Evolutionary conservation across 768 basidiomycete species (phyloP), one percentile per base, ranked within the genome.

Genomic region (Lentinus tigrinus): DNA sequence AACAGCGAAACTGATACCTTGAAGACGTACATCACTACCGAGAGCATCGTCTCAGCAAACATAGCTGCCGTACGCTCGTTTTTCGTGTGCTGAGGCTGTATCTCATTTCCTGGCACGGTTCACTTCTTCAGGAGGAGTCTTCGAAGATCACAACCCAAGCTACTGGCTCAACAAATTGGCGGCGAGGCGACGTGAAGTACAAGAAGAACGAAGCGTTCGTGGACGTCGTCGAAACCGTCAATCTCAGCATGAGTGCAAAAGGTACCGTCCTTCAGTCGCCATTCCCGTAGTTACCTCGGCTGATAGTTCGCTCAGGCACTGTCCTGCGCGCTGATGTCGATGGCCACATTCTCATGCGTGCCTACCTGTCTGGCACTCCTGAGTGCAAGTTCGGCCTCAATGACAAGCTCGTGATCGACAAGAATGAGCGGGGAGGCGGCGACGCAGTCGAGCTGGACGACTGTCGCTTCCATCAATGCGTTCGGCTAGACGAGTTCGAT

Each of bases 131-230:
- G 93, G 97, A 98, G 73, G 95, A 98, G 65, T 96, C 95, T 19
- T 91, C 93, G 14, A 97, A 95, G 72, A 98, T 99, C 61, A 98
- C 97, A 0, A 87, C 85, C 10, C 97, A 99, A 77, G 96, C 97
- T 9, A 99, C 97, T 0, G 97, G 97, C 0, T 89, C 92, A 27
- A 98, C 91, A 31, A 96, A 89, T 71, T 99, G 97, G 97, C 78
- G 97, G 40, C 80, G 95, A 56, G 88, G 85, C 16, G 97, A 98
- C 69, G 95, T 98, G 67, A 96, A 95, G 72, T 98, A 99, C 74
- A 91, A 97, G 79, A 99, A 98, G 82, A 99, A 99, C 64, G 97
- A 99, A 69, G 97, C 97, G 0, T 99, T 98, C 65, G 96, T 99
- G n/a, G 97, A 99, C 69, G 97, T 99, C 9, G 91, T 99, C 43